These are phyloP conservation scores for Marvania coccoides DNA, from an alignment of 139 green algal species.

Conservation along the genomic window DNA sequence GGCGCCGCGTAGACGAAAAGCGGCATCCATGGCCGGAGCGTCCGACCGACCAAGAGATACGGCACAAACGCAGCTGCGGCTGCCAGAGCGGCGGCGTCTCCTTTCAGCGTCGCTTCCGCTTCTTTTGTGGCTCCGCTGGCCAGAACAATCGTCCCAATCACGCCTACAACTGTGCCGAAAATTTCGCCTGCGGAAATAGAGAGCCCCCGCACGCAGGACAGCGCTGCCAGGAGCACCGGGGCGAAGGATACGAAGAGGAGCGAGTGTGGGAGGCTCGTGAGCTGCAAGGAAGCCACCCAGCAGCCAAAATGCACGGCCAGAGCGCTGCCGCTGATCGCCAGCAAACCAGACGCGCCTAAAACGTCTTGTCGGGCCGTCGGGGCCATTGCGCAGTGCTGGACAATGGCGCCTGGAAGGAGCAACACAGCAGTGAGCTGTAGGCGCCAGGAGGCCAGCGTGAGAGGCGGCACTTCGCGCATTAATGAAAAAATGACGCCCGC, in stretches of 20 bases:
- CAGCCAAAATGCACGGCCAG: slow-evolving; percentile 69
- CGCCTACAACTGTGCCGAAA: slow-evolving; percentile 29
- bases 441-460: slow-evolving; percentile 64
- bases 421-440: slow-evolving; percentile 54
- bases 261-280: slow-evolving; percentile 65
- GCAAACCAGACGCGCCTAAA: slow-evolving; percentile 4
- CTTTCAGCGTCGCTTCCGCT: slow-evolving; percentile 37
- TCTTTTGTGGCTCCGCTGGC: slow-evolving; percentile 10
- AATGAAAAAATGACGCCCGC: slow-evolving; percentile 52
- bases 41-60: slow-evolving; percentile 39
- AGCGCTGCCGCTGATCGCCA: slow-evolving; percentile 32
- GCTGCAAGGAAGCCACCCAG: slow-evolving; percentile 58
- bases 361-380: neutral
- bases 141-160: slow-evolving; percentile 38
- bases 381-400: slow-evolving; percentile 13
- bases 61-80: slow-evolving; percentile 47
- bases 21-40: slow-evolving; percentile 53
- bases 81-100: slow-evolving; percentile 51
- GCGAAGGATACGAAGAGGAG: slow-evolving; percentile 66
- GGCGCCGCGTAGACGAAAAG: slow-evolving; percentile 66
- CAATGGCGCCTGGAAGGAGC: slow-evolving; percentile 23
- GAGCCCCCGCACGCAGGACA: slow-evolving; percentile 28
- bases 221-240: slow-evolving; percentile 60
- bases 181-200: slow-evolving; percentile 57
- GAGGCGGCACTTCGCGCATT: slow-evolving; percentile 48